Conservation (phyloP, 139 green algal species). For the Auxenochlorella pyrenoidosa region DNA sequence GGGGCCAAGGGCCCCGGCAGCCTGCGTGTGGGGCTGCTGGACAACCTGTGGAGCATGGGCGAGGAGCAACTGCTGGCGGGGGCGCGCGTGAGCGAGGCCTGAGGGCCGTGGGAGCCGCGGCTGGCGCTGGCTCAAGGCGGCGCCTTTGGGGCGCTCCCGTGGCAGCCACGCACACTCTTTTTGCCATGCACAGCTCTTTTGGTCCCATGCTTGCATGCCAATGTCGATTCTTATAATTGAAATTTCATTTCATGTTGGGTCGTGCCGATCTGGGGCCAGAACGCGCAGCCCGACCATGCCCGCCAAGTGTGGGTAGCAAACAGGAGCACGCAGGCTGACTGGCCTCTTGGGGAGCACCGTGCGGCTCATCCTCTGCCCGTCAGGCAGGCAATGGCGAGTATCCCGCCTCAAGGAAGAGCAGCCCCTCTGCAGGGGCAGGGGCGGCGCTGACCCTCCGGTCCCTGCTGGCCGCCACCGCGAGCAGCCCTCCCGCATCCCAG, state of each 20-base stretch:
- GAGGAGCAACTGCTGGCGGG: conserved; percentile 22
- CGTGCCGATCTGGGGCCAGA: too few species aligned
- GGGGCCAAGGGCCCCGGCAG: conserved; percentile 61
- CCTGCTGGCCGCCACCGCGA: background rate
- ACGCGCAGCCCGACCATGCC: too few species aligned
- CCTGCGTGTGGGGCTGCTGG: conserved; percentile 68
- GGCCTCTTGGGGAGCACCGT: too few species aligned
- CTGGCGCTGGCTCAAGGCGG: too few species aligned
- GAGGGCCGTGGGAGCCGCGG: too few species aligned
- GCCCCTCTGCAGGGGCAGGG: conserved; percentile 5
- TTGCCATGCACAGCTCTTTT: background rate
- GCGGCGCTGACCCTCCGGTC: background rate
- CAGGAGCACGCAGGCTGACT: too few species aligned
- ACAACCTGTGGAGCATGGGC: conserved; percentile 49
- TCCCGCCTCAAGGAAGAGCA: conserved; percentile 23
- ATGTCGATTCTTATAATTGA: background rate
- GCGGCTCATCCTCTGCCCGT: too few species aligned
- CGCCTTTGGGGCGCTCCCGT: too few species aligned
- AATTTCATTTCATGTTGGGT: too few species aligned
- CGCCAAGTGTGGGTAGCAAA: too few species aligned
- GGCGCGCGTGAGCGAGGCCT: background rate
- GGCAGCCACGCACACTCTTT: too few species aligned
- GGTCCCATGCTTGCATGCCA: background rate
- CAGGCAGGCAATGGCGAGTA: background rate
- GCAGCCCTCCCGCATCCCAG: background rate